A percentile compares a stretch with the other conserved stretches of the same genome.
These are phyloP conservation scores for Tetragonia tetragonoides DNA, from an alignment of 148 eudicot species.

Conservation along the genomic window DNA sequence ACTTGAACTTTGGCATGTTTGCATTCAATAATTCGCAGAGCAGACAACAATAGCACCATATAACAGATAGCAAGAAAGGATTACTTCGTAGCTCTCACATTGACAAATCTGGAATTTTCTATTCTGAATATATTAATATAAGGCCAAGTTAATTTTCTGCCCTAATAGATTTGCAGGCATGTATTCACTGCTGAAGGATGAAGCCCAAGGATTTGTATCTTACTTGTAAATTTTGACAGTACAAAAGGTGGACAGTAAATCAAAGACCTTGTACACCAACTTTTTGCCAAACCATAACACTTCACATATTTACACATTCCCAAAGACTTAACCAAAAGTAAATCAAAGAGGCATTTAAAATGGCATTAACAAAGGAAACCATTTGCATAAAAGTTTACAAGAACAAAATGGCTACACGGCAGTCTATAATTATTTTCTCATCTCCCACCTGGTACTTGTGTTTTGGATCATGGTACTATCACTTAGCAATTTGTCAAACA, in stretches of 20 bases:
- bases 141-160: neutral
- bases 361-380: neutral
- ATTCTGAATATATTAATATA: neutral
- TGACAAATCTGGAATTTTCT: neutral
- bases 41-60: neutral
- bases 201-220: neutral
- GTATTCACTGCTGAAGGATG: neutral
- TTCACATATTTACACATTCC: too few species aligned
- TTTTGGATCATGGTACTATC: too few species aligned
- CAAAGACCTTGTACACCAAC: too few species aligned
- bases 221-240: neutral
- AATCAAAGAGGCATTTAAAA: neutral
- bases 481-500: too few species aligned
- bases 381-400: neutral
- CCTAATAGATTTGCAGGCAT: neutral
- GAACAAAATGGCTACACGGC: too few species aligned
- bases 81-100: neutral
- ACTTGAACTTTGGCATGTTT: conserved; percentile 8
- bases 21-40: neutral
- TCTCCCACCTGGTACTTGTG: too few species aligned
- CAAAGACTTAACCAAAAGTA: too few species aligned
- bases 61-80: neutral
- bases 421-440: too few species aligned
- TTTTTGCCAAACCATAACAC: too few species aligned
- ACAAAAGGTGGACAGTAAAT: neutral